Evolutionary conservation across 2,329 filamentous ascomycete genomes (phyloP).

Genomic region (Fusarium tricinctum): DNA sequence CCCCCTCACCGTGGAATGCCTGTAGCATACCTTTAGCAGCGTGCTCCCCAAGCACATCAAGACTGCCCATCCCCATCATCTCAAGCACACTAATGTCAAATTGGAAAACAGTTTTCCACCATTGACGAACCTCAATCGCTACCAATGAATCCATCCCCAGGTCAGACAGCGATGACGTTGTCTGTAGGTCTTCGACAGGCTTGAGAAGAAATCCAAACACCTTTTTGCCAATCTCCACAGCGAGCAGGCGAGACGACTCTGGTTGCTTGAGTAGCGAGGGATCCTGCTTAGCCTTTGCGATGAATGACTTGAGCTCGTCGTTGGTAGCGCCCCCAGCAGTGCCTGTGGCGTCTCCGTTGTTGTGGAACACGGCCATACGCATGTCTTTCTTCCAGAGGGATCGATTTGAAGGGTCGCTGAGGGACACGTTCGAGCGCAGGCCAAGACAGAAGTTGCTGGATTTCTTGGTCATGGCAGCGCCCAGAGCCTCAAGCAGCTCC

Average conservation of each 20-base stretch:
- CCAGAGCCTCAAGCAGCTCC: constrained; percentile 6
- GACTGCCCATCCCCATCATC: constrained; percentile 16
- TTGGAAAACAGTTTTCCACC: constrained; percentile 19
- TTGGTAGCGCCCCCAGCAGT: background rate
- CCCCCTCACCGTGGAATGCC: background rate
- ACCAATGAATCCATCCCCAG: constrained; percentile 19
- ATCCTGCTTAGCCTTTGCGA: constrained; percentile 7
- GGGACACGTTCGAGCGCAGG: background rate
- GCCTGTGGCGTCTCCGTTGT: background rate
- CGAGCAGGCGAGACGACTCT: background rate
- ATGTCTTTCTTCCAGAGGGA: constrained; percentile 18
- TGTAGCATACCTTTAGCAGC: constrained; percentile 4
- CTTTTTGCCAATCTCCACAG: constrained; percentile 11
- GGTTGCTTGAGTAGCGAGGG: background rate
- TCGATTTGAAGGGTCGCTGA: background rate
- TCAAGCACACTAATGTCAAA: constrained; percentile 16
- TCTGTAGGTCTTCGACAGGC: constrained; percentile 5
- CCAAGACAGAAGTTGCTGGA: constrained; percentile 8
- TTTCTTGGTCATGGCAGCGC: background rate
- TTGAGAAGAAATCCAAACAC: constrained; percentile 12
- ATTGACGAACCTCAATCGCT: constrained; percentile 11
- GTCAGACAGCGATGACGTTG: constrained; percentile 9
- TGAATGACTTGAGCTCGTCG: constrained; percentile 8
- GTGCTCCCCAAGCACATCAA: constrained; percentile 13
- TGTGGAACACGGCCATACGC: constrained; percentile 11